Evolutionary conservation across 768 basidiomycete species (phyloP), one percentile per base, ranked within the genome.

Genomic region (Rhodotorula diobovata): DNA sequence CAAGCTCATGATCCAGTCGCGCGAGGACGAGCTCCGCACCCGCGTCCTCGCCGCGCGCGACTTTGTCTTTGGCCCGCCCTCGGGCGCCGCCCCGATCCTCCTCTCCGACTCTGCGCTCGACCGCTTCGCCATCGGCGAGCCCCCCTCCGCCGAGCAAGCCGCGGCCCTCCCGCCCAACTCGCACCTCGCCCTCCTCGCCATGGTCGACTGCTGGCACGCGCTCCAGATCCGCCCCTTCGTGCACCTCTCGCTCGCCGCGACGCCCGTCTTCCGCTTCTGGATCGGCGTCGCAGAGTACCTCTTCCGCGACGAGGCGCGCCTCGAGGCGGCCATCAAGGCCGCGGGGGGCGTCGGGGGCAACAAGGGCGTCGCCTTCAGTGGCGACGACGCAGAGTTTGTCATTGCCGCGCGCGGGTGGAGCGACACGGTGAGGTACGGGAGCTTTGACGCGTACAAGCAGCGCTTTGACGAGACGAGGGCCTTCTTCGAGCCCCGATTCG

Each of bases 171-270:
- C 84, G 15, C 86, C 86, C 15, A 97, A 98, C 79, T 94, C 92
- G 1, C 95, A 99, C 79, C 86, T 98, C 66, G 88, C 91, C 16
- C 84, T 99, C 15, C 86, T 98, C 59, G 93, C 94, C 25, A 98
- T 99, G 93, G 96, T 97, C 30, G 96, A 99, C 81, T 94, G 91
- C 77, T 99, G 96, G 96, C 89, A 91, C 15, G 85, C 86, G 61
- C 86, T 98, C 62, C 82, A 84, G 0, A 93, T 96, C 78, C 86
- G 90, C 64, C 96, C 96, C 0, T 95, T 90, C 79, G 87, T 86
- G 45, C 94, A 98, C 82, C 87, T 98, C 72, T 85, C 89, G 15
- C 87, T 98, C 56, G 95, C 95, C 0, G 95, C 93, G 15, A 99
- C 94, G 4, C 96, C 96, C 0, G 86, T 98, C 46, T 99, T 99